These are phyloP conservation scores for Cicer chorassanicum DNA, from an alignment of 306 rosid species.

Conservation along the genomic window DNA sequence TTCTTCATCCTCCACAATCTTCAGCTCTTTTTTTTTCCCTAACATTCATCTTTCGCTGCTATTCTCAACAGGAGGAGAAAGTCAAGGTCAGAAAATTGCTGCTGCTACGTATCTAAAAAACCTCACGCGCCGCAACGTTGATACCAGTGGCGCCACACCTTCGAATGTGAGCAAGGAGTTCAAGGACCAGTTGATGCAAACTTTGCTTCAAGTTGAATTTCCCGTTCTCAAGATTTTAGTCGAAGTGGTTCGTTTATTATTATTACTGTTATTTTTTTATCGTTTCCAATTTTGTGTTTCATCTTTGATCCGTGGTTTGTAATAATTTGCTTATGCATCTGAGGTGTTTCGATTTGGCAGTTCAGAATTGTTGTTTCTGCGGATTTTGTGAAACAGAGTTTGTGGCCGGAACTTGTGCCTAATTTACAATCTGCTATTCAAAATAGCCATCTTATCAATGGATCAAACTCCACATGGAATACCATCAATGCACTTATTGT, in stretches of 20 bases:
- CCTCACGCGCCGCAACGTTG: constrained; percentile 64
- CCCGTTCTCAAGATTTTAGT: constrained; percentile 68
- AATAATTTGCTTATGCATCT: not conserved
- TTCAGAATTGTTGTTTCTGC: constrained; percentile 62
- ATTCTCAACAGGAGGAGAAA: constrained; percentile 58
- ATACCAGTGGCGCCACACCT: constrained; percentile 43
- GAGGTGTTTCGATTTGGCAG: constrained; percentile 50
- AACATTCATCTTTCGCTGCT: not conserved
- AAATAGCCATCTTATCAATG: constrained; percentile 62
- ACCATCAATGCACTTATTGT: constrained; percentile 64
- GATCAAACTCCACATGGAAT: constrained; percentile 56
- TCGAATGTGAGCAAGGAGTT: constrained; percentile 76
- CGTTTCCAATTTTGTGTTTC: not conserved
- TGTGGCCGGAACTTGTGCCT: constrained; percentile 80
- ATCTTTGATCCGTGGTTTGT: not conserved
- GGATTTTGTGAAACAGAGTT: constrained; percentile 71
- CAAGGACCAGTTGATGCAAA: constrained; percentile 73
- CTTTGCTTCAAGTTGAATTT: constrained; percentile 69
- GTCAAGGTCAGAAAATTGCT: constrained; percentile 69
- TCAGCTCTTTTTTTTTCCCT: not conserved
- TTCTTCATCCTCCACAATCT: not conserved
- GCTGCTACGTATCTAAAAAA: constrained; percentile 85
- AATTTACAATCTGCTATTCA: constrained; percentile 70
- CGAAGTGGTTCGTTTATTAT: constrained; percentile 62
- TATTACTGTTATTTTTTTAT: not conserved